Conservation (phyloP, 1,139 yeast genomes). For the Arxiozyma slooffiae region DNA sequence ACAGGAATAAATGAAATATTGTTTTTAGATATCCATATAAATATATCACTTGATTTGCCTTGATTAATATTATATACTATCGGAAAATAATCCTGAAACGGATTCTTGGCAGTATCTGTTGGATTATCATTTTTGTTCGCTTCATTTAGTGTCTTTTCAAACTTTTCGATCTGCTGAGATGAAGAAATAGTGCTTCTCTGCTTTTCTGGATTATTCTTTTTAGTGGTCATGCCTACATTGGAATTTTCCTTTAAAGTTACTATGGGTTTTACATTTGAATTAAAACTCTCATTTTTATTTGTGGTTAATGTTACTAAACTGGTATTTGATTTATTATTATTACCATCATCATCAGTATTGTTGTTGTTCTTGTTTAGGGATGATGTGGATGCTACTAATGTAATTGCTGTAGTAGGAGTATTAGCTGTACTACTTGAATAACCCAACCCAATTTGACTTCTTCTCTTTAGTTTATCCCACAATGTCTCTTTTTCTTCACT, state of each 20-base stretch:
- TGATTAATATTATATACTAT: conserved; percentile 16
- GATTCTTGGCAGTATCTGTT: too few relatives aligned
- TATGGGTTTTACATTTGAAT: not conserved
- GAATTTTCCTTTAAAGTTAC: not conserved
- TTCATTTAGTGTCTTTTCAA: not conserved
- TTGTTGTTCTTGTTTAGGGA: too few relatives aligned
- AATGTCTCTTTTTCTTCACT: conserved; percentile 22
- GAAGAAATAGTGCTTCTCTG: not conserved
- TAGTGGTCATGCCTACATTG: not conserved
- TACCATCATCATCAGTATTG: too few relatives aligned
- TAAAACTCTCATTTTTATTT: not conserved
- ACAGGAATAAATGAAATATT: conserved; percentile 45
- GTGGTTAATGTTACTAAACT: conserved; percentile 6
- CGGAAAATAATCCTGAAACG: conserved; percentile 33
- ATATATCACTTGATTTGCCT: conserved; percentile 18
- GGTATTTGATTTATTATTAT: conserved; percentile 1
- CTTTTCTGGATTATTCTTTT: not conserved
- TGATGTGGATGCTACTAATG: not conserved
- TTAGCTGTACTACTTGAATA: conserved; percentile 2
- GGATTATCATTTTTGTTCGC: too few relatives aligned
- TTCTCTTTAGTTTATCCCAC: conserved; percentile 27
- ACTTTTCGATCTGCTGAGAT: not conserved
- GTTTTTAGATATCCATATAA: conserved; percentile 52
- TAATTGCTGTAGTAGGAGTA: not conserved
- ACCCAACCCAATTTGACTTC: conserved; percentile 16